Conservation (phyloP, 164 flowering plant species). For the Dillenia suffruticosa region DNA sequence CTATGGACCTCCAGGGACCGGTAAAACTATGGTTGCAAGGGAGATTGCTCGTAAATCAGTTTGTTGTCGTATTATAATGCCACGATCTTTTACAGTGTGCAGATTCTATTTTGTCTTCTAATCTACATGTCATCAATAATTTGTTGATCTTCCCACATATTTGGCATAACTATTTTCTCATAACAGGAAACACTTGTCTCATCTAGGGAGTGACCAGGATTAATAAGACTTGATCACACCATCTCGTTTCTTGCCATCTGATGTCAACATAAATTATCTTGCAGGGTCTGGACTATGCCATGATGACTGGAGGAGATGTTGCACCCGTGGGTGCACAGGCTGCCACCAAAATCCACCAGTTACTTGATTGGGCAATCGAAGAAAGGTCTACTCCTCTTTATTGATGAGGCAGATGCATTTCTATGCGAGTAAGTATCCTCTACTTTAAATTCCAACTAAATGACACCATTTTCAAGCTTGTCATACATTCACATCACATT, state of each 20-base stretch:
- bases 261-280: neutral
- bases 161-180: too few species aligned
- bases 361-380: constrained; percentile 93
- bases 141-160: too few species aligned
- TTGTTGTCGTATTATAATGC: constrained; percentile 9
- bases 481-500: neutral
- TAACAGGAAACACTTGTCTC: too few species aligned
- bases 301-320: constrained; percentile 99
- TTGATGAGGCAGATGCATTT: constrained; percentile 96
- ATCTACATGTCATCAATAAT: too few species aligned
- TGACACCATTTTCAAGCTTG: too few species aligned
- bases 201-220: too few species aligned
- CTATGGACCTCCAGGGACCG: constrained; percentile 99
- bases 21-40: constrained; percentile 97
- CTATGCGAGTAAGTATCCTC: constrained; percentile 79
- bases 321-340: constrained; percentile 91
- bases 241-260: too few species aligned
- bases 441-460: neutral
- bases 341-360: constrained; percentile 88
- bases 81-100: too few species aligned
- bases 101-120: too few species aligned
- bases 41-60: constrained; percentile 96
- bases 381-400: constrained; percentile 79
- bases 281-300: constrained; percentile 96
- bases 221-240: too few species aligned